phyloP scores from a whole-genome alignment of 2,329 filamentous ascomycete species.

The Zymoseptoria pseudotritici region DNA sequence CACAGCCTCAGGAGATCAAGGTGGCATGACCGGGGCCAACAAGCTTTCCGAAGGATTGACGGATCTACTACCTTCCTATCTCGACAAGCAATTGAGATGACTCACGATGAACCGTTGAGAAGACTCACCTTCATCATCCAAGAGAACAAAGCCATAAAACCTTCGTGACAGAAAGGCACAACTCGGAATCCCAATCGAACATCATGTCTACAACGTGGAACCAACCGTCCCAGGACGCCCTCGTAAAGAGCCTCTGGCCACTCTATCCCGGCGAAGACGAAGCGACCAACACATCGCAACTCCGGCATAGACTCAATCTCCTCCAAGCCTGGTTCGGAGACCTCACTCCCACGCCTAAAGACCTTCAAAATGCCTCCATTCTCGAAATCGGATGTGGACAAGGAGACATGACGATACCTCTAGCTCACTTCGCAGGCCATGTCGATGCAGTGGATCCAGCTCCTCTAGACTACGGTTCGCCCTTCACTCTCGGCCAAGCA shows the following conservation, averaged over 20 bases:
- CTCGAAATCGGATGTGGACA: constrained; percentile 56
- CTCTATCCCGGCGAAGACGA: background rate
- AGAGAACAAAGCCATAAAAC: background rate
- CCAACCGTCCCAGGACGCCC: background rate
- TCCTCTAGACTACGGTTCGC: constrained; percentile 5
- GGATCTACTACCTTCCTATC: background rate
- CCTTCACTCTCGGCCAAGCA: constrained; percentile 5
- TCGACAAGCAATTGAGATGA: background rate
- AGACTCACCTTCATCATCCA: background rate
- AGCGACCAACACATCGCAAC: background rate
- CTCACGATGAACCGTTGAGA: background rate
- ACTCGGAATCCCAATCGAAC: background rate
- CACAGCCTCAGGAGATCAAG: background rate
- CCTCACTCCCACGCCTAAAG: background rate
- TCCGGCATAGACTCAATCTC: constrained; percentile 5
- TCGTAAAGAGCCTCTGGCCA: background rate
- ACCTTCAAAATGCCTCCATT: constrained; percentile 34
- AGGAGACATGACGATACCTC: constrained; percentile 49
- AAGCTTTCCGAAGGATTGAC: background rate
- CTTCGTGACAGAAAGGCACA: background rate
- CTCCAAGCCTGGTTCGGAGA: constrained; percentile 3
- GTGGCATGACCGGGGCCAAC: background rate
- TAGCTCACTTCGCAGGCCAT: constrained; percentile 36
- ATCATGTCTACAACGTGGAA: background rate
- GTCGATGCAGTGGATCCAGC: constrained; percentile 8